A percentile compares a stretch with the other conserved stretches of the same genome.
These are phyloP conservation scores for Verbena officinalis DNA, from an alignment of 257 asterid genomes.

Conservation along the genomic window DNA sequence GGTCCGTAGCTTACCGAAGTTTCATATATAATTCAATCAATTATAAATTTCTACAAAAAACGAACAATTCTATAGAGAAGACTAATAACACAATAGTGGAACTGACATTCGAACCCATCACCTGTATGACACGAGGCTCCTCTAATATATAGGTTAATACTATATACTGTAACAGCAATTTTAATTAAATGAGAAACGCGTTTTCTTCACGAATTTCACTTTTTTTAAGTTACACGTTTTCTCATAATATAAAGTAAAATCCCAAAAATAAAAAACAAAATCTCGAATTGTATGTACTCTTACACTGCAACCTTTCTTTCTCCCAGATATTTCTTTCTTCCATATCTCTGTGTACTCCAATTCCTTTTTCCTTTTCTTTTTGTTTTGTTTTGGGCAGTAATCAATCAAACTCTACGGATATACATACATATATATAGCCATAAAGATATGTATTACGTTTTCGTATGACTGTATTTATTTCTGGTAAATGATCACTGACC, in stretches of 20 bases:
- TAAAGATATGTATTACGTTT: background rate
- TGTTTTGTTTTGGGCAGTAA: background rate
- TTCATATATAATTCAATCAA: too few relatives aligned
- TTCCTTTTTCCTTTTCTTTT: background rate
- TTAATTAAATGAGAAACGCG: background rate
- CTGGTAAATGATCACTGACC: slow-evolving; percentile 14
- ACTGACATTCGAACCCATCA: too few relatives aligned
- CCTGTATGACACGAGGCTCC: too few relatives aligned
- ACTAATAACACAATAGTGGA: too few relatives aligned
- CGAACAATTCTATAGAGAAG: too few relatives aligned
- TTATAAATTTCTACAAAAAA: too few relatives aligned
- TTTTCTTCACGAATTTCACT: slow-evolving; percentile 10
- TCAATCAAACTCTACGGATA: background rate
- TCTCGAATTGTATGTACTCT: background rate
- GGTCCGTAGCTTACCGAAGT: too few relatives aligned
- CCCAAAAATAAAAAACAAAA: background rate
- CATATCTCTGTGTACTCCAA: slow-evolving; percentile 9
- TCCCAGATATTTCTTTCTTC: slow-evolving; percentile 11
- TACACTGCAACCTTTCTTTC: background rate
- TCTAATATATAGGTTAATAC: background rate
- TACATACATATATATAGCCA: background rate
- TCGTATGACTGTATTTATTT: background rate
- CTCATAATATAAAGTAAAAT: background rate
- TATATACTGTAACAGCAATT: slow-evolving; percentile 4
- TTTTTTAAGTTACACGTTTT: slow-evolving; percentile 15